Percentiles rank a stretch among this genome's conserved stretches.
phyloP scores from a whole-genome alignment of 768 basidiomycete genomes.

The Gymnopilus dilepis region DNA sequence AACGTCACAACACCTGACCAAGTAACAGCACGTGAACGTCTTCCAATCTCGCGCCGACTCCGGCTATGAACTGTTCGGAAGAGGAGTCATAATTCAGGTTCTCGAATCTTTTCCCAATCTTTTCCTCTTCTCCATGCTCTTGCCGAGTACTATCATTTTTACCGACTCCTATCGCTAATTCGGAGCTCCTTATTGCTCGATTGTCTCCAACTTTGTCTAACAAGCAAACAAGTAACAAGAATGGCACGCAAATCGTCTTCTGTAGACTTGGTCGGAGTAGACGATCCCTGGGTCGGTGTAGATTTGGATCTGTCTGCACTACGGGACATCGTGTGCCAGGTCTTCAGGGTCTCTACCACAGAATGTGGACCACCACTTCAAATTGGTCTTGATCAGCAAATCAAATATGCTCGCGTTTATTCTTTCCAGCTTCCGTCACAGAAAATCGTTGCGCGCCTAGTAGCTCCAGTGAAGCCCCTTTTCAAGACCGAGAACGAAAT shows the following conservation, averaged over 20 bases:
- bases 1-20: too few species aligned
- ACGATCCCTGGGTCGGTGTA: constrained; percentile 23
- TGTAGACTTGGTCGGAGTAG: neutral
- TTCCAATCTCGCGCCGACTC: too few species aligned
- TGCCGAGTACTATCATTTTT: too few species aligned
- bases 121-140: too few species aligned
- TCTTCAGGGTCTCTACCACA: constrained; percentile 17
- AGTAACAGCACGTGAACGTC: constrained; percentile 16
- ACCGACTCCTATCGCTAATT: too few species aligned
- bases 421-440: constrained; percentile 21
- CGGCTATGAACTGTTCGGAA: too few species aligned
- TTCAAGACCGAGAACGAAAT: constrained; percentile 28
- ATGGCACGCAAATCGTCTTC: too few species aligned
- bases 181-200: too few species aligned
- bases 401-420: constrained; percentile 23
- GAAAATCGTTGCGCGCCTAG: constrained; percentile 21
- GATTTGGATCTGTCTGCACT: constrained; percentile 20
- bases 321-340: constrained; percentile 17
- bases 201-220: too few species aligned
- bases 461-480: constrained; percentile 23
- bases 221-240: too few species aligned
- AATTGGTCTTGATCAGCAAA: constrained; percentile 8
- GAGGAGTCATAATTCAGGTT: too few species aligned
- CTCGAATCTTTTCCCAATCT: too few species aligned
- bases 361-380: constrained; percentile 23